Base-by-base conservation (phyloP, 345 rosid genomes). In the Gossypium herbaceum region DNA sequence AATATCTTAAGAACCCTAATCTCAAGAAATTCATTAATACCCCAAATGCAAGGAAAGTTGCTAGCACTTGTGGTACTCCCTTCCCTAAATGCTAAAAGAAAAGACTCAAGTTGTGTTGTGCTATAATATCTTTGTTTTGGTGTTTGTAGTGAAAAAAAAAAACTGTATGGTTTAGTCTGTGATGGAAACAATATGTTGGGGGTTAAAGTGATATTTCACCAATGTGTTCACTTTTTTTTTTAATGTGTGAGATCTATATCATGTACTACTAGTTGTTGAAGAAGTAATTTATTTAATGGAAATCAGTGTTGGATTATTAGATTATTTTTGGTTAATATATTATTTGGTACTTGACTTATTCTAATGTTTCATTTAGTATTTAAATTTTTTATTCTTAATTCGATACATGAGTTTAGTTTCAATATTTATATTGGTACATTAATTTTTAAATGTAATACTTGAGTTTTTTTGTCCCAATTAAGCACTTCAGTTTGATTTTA, bases 41-140 rank as follows among this genome's bases (percentile, higher is more conserved):
- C 50, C 94, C 95, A 27, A 94, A 94, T 80, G 97, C 98, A 57
- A 90, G 89, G 86, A 91, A 85, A 57, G 98, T 94, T 68, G 95
- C 97, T 12, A 82, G n/a, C 77, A 81, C 87, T 74, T 94, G 98
- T 75, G 92, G 88, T 17, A 90, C 95, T 71, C 90, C 98, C 29
- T 88, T 84, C 84, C 98, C 98, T 58, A 90, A 79, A 82, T 94
- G 98, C 83, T 51, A 57, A 75, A 65, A 51, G 41, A 34, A 34
- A 34, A 34, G 4, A 34, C 41, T 34, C 41, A 65, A 47, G 52
- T 56, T 50, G 17, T 44, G 74, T 73, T 79, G 73, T 78, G 79
- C 59, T 70, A 16, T 41, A 24, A 56, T 34, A 34, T 56, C 66
- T 17, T 51, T 71, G 13, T 62, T 59, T 39, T 54, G 52, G 4